A percentile compares a stretch with the other conserved stretches of the same genome.
phyloP scores from a whole-genome alignment of 2,329 filamentous ascomycete species.

The Ceratocystis smalleyi region DNA sequence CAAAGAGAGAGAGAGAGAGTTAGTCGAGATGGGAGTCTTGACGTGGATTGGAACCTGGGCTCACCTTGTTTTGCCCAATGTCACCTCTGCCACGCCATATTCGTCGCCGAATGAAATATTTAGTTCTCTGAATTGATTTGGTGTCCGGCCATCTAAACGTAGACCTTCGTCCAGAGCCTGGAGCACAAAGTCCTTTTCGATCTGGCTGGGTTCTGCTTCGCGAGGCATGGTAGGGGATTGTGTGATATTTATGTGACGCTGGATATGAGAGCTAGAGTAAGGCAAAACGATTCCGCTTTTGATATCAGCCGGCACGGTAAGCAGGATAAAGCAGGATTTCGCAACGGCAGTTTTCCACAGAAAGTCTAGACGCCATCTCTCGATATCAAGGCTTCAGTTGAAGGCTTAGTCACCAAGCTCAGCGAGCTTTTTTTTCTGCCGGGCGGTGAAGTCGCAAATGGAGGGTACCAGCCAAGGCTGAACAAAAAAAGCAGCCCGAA shows the following conservation, averaged over 20 bases:
- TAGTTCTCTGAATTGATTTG: slow-evolving; percentile 66
- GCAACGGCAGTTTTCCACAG: too few relatives aligned
- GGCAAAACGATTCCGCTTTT: not conserved
- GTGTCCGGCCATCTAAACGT: slow-evolving; percentile 66
- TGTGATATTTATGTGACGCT: slow-evolving; percentile 1
- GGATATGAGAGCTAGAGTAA: not conserved
- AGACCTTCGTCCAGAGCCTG: slow-evolving; percentile 68
- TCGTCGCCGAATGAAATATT: slow-evolving; percentile 75
- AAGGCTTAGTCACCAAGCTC: not conserved
- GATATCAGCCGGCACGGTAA: too few relatives aligned
- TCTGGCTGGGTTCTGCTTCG: slow-evolving; percentile 77
- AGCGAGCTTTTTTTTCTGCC: slow-evolving; percentile 28
- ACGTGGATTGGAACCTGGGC: slow-evolving; percentile 13
- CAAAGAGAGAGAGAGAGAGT: not conserved
- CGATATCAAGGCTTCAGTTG: too few relatives aligned
- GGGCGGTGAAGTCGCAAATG: slow-evolving; percentile 30
- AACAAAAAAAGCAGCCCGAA: not conserved
- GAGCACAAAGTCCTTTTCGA: slow-evolving; percentile 73
- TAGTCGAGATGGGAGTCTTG: slow-evolving; percentile 2
- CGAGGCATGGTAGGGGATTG: slow-evolving; percentile 55
- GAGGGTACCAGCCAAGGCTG: not conserved
- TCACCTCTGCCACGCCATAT: slow-evolving; percentile 76
- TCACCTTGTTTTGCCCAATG: slow-evolving; percentile 79
- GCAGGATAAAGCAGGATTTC: too few relatives aligned
- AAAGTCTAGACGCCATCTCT: too few relatives aligned